Conservation (phyloP, 2,329 filamentous ascomycete species). For the Tolypocladium amazonense region DNA sequence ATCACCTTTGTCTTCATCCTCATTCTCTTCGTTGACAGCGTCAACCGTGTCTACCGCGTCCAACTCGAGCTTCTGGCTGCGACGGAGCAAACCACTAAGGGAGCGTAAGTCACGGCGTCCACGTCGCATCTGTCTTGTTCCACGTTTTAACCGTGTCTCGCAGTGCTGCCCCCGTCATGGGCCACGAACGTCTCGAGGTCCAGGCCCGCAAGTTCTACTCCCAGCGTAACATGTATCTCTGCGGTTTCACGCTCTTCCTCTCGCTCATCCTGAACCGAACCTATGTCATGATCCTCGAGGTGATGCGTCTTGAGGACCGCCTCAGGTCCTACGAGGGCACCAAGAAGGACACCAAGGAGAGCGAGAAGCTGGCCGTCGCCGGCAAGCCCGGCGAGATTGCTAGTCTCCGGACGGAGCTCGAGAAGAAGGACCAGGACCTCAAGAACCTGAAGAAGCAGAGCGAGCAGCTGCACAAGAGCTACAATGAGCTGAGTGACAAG, state of each 20-base stretch:
- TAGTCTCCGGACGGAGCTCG: conserved; percentile 58
- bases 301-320: conserved; percentile 84
- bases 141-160: not conserved
- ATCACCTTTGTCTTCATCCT: conserved; percentile 99
- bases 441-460: conserved; percentile 88
- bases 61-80: conserved; percentile 76
- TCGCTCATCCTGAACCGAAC: conserved; percentile 98
- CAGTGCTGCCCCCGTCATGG: conserved; percentile 62
- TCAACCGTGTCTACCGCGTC: conserved; percentile 91
- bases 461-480: conserved; percentile 72
- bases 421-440: conserved; percentile 72
- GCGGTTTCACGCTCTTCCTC: conserved; percentile 97
- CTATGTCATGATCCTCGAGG: conserved; percentile 92
- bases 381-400: conserved; percentile 69
- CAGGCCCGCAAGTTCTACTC: conserved; percentile 99
- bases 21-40: conserved; percentile 94
- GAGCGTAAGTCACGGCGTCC: conserved; percentile 32
- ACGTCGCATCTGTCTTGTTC: not conserved
- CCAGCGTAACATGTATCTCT: conserved; percentile 99
- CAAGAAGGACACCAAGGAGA: conserved; percentile 50
- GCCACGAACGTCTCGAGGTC: conserved; percentile 93
- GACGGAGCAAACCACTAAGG: conserved; percentile 40
- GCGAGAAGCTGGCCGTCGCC: conserved; percentile 59
- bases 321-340: conserved; percentile 65
- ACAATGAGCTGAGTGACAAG: conserved; percentile 76